phyloP scores from a whole-genome alignment of 306 rosid species.

The Casuarina equisetifolia region DNA sequence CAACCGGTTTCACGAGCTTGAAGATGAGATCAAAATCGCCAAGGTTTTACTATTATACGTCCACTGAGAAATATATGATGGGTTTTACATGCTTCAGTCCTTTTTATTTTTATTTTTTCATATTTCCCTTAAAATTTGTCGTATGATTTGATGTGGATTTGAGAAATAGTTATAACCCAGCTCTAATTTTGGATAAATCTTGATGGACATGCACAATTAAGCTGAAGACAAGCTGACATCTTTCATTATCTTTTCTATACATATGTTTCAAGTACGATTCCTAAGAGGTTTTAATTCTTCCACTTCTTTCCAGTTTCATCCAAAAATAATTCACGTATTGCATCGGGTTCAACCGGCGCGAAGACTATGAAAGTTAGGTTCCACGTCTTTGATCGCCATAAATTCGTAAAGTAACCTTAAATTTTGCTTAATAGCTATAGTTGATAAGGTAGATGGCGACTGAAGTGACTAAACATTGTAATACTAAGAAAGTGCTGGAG shows the following conservation, averaged over 20 bases:
- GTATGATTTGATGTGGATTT: conserved; percentile 8
- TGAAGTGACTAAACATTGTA: neutral
- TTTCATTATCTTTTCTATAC: neutral
- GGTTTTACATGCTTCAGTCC: neutral
- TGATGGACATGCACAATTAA: neutral
- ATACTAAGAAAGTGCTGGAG: neutral
- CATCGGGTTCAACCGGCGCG: no score
- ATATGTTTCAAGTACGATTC: neutral
- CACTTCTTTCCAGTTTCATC: no score
- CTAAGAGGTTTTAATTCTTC: neutral
- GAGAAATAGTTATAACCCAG: neutral
- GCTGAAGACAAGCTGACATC: neutral
- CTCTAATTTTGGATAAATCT: neutral
- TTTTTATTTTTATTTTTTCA: neutral
- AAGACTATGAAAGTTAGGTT: no score
- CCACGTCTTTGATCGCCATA: no score
- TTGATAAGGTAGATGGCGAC: neutral
- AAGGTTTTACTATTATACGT: conserved; percentile 43
- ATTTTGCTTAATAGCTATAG: neutral
- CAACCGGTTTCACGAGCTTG: conserved; percentile 89
- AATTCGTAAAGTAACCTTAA: neutral
- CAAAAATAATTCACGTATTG: neutral
- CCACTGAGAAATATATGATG: neutral
- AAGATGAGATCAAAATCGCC: conserved; percentile 78
- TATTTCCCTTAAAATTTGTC: neutral